These are phyloP conservation scores for Fraxinus floribunda DNA, from an alignment of 305 asterid species.

Conservation along the genomic window DNA sequence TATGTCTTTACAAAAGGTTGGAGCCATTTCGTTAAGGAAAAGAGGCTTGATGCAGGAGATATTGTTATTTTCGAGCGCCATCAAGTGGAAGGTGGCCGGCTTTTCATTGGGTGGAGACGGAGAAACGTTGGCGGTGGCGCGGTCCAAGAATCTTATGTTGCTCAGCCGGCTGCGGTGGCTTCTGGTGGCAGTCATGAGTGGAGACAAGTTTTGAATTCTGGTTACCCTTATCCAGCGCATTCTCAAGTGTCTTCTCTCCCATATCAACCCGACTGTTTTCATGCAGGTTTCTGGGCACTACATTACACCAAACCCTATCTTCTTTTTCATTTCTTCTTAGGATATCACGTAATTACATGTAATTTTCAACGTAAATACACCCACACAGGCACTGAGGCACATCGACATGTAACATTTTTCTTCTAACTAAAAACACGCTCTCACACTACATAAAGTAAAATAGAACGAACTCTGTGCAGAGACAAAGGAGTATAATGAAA, in stretches of 20 bases:
- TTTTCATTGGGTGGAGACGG: conserved; percentile 57
- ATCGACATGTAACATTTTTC: not conserved
- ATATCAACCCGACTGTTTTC: conserved; percentile 22
- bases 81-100: conserved; percentile 31
- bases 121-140: conserved; percentile 10
- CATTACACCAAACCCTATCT: conserved; percentile 7
- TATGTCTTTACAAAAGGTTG: conserved; percentile 60
- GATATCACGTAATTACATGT: not conserved
- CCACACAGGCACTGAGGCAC: not conserved
- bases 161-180: conserved; percentile 8
- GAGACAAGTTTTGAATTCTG: conserved; percentile 19
- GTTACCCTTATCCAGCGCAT: conserved; percentile 26
- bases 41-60: conserved; percentile 57
- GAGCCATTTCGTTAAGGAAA: conserved; percentile 65
- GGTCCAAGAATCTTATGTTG: not conserved
- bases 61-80: conserved; percentile 42
- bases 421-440: not conserved
- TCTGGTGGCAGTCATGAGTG: conserved; percentile 19
- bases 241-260: conserved; percentile 16
- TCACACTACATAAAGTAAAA: not conserved
- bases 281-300: conserved; percentile 31
- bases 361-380: not conserved
- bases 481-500: not conserved
- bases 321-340: not conserved
- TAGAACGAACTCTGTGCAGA: not conserved